These are phyloP conservation scores for Murraya paniculata DNA, from an alignment of 345 rosid genomes.

Conservation along the genomic window DNA sequence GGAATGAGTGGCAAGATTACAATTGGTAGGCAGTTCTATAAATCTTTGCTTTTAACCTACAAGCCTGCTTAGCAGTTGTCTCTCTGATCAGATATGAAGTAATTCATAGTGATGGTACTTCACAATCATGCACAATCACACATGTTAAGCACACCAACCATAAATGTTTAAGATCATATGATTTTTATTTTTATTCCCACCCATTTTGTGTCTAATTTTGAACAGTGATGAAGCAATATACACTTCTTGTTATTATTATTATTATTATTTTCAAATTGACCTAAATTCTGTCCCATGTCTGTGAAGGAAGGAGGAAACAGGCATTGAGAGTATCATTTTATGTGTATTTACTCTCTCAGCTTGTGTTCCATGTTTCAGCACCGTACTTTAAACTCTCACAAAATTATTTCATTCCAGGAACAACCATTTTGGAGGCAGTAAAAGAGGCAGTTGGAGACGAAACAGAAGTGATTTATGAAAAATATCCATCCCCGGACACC, in stretches of 20 bases:
- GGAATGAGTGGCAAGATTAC: conserved; percentile 81
- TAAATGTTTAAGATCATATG: not conserved
- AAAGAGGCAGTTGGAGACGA: conserved; percentile 52
- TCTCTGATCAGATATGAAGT: not conserved
- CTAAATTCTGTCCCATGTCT: not conserved
- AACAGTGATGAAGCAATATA: not conserved
- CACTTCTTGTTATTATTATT: too few relatives aligned
- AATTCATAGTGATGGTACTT: not conserved
- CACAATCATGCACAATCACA: not conserved
- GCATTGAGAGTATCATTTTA: not conserved
- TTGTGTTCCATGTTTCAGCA: not conserved
- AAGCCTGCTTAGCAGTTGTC: not conserved
- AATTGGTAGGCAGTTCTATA: conserved; percentile 45
- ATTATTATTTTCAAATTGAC: not conserved
- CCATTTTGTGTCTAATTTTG: not conserved
- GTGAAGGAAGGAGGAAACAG: not conserved
- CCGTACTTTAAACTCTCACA: not conserved
- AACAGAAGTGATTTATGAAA: conserved; percentile 64
- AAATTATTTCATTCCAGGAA: conserved; percentile 40
- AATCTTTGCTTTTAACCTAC: not conserved
- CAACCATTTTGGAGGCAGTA: conserved; percentile 77
- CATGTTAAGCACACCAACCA: not conserved
- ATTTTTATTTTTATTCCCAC: not conserved
- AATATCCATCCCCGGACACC: conserved; percentile 51
- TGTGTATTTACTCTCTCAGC: not conserved